These are phyloP conservation scores for Drechslerella coelobrocha DNA, from an alignment of 2,329 filamentous ascomycete species.

Conservation along the genomic window DNA sequence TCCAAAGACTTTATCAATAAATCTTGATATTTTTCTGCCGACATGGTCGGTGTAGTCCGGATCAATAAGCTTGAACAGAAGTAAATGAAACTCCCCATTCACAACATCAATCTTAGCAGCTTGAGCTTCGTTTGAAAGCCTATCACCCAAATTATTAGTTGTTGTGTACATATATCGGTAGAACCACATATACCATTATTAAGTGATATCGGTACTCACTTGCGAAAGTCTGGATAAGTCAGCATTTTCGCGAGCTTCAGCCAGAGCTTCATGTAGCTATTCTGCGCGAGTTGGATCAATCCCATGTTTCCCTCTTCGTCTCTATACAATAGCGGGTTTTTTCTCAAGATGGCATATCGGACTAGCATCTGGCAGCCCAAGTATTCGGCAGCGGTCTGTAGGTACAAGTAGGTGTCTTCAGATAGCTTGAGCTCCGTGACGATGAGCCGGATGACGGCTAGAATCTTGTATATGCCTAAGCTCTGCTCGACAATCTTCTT, in stretches of 20 bases:
- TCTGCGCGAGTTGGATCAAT: constrained; percentile 1
- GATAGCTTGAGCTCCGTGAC: constrained; percentile 16
- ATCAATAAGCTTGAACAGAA: constrained; percentile 33
- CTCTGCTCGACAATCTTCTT: constrained; percentile 9
- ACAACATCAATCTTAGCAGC: constrained; percentile 27
- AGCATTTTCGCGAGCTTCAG: constrained; percentile 25
- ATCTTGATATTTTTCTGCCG: constrained; percentile 26
- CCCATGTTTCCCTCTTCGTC: constrained; percentile 18
- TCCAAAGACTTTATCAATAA: constrained; percentile 33
- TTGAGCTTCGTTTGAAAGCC: constrained; percentile 31
- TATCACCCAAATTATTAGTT: not conserved
- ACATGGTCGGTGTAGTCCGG: constrained; percentile 20
- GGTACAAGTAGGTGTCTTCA: constrained; percentile 31
- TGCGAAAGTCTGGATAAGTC: constrained; percentile 22
- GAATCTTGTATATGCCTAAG: constrained; percentile 13
- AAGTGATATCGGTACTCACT: constrained; percentile 8
- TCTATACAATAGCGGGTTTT: constrained; percentile 23
- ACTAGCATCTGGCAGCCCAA: constrained; percentile 38
- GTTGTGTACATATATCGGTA: not conserved
- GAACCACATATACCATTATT: not conserved
- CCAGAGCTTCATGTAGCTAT: constrained; percentile 18
- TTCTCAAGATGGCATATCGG: constrained; percentile 27
- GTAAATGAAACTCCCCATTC: constrained; percentile 32
- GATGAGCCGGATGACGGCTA: constrained; percentile 12
- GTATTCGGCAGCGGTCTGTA: constrained; percentile 30